Evolutionary conservation across 306 rosid genomes (phyloP).

Genomic region (Astragalus glycyphyllos): DNA sequence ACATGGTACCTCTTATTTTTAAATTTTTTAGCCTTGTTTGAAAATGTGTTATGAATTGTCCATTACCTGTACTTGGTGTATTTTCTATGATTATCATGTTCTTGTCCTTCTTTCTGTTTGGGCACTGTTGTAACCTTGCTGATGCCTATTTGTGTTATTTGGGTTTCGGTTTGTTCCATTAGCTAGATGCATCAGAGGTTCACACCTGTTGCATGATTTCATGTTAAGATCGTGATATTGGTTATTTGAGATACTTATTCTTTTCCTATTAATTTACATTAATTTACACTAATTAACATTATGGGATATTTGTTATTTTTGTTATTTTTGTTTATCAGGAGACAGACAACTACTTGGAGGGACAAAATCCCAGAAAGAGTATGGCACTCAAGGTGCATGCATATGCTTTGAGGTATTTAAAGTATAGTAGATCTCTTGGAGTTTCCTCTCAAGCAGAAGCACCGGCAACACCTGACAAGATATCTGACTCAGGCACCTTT

Average conservation of each 20-base stretch:
- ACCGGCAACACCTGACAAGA: conserved; percentile 84
- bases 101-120: conserved; percentile 14
- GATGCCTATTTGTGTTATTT: conserved; percentile 25
- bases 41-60: conserved; percentile 16
- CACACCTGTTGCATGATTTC: conserved; percentile 31
- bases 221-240: conserved; percentile 15
- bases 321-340: conserved; percentile 61
- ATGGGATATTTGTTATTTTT: conserved; percentile 36
- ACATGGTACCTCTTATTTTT: conserved; percentile 17
- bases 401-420: conserved; percentile 83
- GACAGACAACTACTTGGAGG: conserved; percentile 55
- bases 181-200: conserved; percentile 22
- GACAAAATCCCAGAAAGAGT: conserved; percentile 45
- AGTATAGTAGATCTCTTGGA: conserved; percentile 59
- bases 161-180: not conserved
- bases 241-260: not conserved
- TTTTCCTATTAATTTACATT: not conserved
- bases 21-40: not conserved
- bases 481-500: conserved; percentile 67
- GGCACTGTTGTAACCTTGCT: conserved; percentile 30
- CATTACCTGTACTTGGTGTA: not conserved
- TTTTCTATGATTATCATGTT: conserved; percentile 1
- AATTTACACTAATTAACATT: not conserved
- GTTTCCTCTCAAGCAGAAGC: conserved; percentile 67
- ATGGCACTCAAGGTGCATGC: conserved; percentile 55